Base-by-base conservation (phyloP, 208 protist genomes). In the Zelonia costaricensis region DNA sequence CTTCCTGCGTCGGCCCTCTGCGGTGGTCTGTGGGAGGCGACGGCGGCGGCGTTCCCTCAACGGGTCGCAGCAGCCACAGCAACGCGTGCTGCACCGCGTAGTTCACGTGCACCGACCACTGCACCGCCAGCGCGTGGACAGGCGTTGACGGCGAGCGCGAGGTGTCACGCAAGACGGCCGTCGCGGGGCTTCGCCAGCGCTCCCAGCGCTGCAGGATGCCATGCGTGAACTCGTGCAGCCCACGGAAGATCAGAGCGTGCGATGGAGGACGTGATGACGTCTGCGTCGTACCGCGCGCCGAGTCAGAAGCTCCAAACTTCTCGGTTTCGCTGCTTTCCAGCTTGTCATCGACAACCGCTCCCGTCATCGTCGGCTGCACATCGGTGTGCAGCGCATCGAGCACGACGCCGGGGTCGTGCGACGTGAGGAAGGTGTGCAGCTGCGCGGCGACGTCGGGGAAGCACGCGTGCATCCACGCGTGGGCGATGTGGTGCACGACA, bases 401-500 rank as follows among this genome's bases (percentile, higher is more conserved):
- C 54, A 78, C 18, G 10, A 63, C 63, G 1, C 53, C 46, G 2
- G 49, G 65, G 40, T 73, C 9, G 40, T 58, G 60, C 30, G 44
- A 31, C 20, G 25, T 44, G 1, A 79, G 36, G 22, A 79, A 63
- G 4, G 3, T 1, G n/a, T 73, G 62, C 27, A 80, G 63, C 1
- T 44, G 54, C 8, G 23, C 8, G 1, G 54, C 54, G 3, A 62
- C 13, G 3, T 16, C 28, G 0, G 69, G 43, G 18, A 80, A 73
- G 46, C 62, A 61, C 46, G 66, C 38, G 20, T n/a, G 22, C 69
- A 80, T 56, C 57, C 67, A 65, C 16, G 8, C 35, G 25, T 47
- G 53, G 2, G 75, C 69, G 8, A 77, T 23, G 30, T 73, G 38
- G 48, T 81, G 69, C 1, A 81, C 54, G 0, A 74, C 13, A 12